These are phyloP conservation scores for Pezicula carpinea DNA, from an alignment of 2,329 filamentous ascomycete genomes.

Conservation along the genomic window DNA sequence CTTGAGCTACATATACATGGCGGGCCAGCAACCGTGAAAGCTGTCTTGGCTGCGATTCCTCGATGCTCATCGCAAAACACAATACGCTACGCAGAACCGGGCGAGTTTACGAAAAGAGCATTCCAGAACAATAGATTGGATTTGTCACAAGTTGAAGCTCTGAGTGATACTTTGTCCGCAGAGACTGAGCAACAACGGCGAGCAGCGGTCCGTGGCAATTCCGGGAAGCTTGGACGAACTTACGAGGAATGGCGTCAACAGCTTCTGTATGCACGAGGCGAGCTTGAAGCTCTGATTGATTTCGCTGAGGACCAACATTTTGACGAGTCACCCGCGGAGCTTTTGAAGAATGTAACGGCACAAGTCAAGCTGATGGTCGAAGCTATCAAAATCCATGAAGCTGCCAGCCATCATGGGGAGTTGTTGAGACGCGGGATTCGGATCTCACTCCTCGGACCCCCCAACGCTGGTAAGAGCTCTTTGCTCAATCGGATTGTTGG, in stretches of 20 bases:
- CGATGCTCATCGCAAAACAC: slow-evolving; percentile 32
- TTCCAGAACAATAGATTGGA: slow-evolving; percentile 85
- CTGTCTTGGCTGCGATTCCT: slow-evolving; percentile 75
- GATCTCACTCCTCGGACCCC: slow-evolving; percentile 82
- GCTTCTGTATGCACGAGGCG: slow-evolving; percentile 76
- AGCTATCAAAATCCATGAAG: slow-evolving; percentile 64
- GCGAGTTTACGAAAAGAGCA: slow-evolving; percentile 90
- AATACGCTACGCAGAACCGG: slow-evolving; percentile 87
- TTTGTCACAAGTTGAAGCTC: slow-evolving; percentile 73
- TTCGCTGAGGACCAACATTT: slow-evolving; percentile 98
- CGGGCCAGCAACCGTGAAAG: slow-evolving; percentile 81
- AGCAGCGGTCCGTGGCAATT: slow-evolving; percentile 75
- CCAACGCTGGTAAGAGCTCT: slow-evolving; percentile 93
- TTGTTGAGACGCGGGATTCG: slow-evolving; percentile 79
- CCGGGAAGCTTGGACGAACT: slow-evolving; percentile 61
- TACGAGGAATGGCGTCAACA: slow-evolving; percentile 81
- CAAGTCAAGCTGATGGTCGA: slow-evolving; percentile 58
- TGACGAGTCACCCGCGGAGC: slow-evolving; percentile 72
- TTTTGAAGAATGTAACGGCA: slow-evolving; percentile 63
- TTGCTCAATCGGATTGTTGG: slow-evolving; percentile 87
- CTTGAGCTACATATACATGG: slow-evolving; percentile 95
- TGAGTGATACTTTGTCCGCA: slow-evolving; percentile 58
- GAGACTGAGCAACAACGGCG: slow-evolving; percentile 92
- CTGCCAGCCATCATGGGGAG: slow-evolving; percentile 77
- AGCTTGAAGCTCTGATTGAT: slow-evolving; percentile 93